Conservation (phyloP, 2,329 filamentous ascomycete genomes). For the Fusarium concolor region DNA sequence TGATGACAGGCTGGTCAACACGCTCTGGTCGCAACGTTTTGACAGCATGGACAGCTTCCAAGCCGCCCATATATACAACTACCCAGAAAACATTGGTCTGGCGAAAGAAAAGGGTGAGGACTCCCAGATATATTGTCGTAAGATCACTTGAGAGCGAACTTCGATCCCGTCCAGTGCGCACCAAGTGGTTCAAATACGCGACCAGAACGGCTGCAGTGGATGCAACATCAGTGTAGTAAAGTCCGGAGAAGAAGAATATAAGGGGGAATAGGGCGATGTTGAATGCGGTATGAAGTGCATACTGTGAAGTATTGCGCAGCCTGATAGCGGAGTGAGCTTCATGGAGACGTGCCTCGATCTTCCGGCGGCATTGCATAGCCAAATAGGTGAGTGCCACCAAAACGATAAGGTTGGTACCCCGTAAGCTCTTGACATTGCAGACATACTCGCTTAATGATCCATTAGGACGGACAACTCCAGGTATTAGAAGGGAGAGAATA, state of each 20-base stretch:
- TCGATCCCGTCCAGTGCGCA: conserved; percentile 53
- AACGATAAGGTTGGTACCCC: conserved; percentile 61
- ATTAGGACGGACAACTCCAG: conserved; percentile 33
- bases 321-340: conserved; percentile 35
- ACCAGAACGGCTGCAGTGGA: conserved; percentile 81
- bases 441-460: conserved; percentile 27
- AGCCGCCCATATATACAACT: conserved; percentile 77
- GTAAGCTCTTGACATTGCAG: conserved; percentile 54
- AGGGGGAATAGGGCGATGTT: conserved; percentile 89
- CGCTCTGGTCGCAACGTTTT: conserved; percentile 56
- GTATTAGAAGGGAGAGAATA: conserved; percentile 54
- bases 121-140: conserved; percentile 65
- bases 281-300: conserved; percentile 71
- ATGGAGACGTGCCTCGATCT: conserved; percentile 60
- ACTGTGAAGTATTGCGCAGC: conserved; percentile 50
- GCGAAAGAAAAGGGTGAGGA: conserved; percentile 78
- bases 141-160: conserved; percentile 57
- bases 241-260: conserved; percentile 92
- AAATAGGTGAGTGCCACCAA: conserved; percentile 56
- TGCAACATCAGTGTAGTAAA: conserved; percentile 95
- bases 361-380: conserved; percentile 63
- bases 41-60: conserved; percentile 65
- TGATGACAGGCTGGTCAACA: conserved; percentile 48
- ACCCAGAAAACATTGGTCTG: conserved; percentile 99
- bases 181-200: conserved; percentile 70